Base-by-base conservation (phyloP, 345 rosid species). In the Euphorbia tirucalli region DNA sequence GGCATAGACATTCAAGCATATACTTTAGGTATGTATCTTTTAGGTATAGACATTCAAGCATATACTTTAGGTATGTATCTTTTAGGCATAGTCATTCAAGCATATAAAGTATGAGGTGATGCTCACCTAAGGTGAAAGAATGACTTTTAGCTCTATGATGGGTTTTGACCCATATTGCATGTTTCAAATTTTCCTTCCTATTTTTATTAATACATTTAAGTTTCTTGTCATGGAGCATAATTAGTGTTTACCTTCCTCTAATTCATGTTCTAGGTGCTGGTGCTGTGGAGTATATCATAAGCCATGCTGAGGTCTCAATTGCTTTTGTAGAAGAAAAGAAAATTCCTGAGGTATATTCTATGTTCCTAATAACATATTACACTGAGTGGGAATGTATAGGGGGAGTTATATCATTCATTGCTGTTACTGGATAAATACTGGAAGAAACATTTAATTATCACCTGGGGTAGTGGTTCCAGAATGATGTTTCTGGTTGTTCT, bases 311-410 rank as follows among this genome's bases (percentile, higher is more conserved):
- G 78, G 87, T 93, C 35, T 85, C 96, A 71, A 87, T 93, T 83
- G 88, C 86, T 75, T 96, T 96, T 81, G 87, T 86, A 8, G 99
- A 96, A 80, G 97, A 88, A 78, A 93, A 91, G 67, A 96, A 89
- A 72, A 86, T 93, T 64, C 63, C 86, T 27, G 99, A 93, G 99
- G 99, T 95, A 85, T 32, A 30, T 52, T 10, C 52, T 2, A 65
- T 48, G 7, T 56, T 15, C 60, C 74, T 13, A 57, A 27, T 27
- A 32, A 6, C 44, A 31, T 9, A 46, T 62, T 54, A 58, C 50
- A 25, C 11, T 74, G 62, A 11, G 5, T 39, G 27, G 25, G 30
- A 60, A 60, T 24, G 43, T 35, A 65, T 64, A 58, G 43, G 37
- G 46, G 60, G 43, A 52, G 52, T 30, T 67, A 28, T 31, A 28